A percentile compares a stretch with the other conserved stretches of the same genome.
Conservation (phyloP, 495 filamentous ascomycete genomes). For the Hyaloscypha bicolor region DNA sequence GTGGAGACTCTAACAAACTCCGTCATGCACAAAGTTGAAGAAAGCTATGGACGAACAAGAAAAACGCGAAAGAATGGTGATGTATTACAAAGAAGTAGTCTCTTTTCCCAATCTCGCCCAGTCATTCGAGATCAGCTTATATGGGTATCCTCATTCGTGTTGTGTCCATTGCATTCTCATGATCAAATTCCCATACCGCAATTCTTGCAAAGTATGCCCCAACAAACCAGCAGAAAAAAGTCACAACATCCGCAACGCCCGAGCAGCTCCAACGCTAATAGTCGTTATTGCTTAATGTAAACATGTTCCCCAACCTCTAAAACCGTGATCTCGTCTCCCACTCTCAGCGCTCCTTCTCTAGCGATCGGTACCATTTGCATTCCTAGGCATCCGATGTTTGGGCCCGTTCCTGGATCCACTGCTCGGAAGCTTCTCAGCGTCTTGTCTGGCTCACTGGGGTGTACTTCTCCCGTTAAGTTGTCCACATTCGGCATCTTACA, state of each 20-base stretch:
- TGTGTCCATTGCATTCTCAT: not conserved
- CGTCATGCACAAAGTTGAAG: not conserved
- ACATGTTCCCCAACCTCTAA: slow-evolving; percentile 44
- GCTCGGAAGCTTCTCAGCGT: slow-evolving; percentile 69
- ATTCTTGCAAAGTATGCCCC: not conserved
- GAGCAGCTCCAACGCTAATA: not conserved
- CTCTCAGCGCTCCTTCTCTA: slow-evolving; percentile 48
- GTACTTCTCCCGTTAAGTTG: slow-evolving; percentile 68
- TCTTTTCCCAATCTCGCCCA: not conserved
- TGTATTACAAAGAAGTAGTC: slow-evolving; percentile 2
- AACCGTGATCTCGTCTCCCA: slow-evolving; percentile 64
- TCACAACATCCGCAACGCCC: not conserved
- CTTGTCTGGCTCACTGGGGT: slow-evolving; percentile 71
- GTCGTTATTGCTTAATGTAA: slow-evolving; percentile 20
- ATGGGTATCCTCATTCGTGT: not conserved
- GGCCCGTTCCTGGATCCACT: slow-evolving; percentile 71
- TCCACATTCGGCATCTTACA: slow-evolving; percentile 87
- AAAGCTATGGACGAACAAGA: not conserved
- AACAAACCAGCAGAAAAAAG: not conserved
- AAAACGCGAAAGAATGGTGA: not conserved
- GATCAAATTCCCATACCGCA: not conserved
- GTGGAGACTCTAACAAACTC: not conserved
- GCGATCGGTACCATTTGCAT: slow-evolving; percentile 77
- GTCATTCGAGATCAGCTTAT: not conserved
- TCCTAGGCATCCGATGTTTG: slow-evolving; percentile 72